Evolutionary conservation across 768 basidiomycete genomes (phyloP).

Genomic region (Exidia glandulosa): DNA sequence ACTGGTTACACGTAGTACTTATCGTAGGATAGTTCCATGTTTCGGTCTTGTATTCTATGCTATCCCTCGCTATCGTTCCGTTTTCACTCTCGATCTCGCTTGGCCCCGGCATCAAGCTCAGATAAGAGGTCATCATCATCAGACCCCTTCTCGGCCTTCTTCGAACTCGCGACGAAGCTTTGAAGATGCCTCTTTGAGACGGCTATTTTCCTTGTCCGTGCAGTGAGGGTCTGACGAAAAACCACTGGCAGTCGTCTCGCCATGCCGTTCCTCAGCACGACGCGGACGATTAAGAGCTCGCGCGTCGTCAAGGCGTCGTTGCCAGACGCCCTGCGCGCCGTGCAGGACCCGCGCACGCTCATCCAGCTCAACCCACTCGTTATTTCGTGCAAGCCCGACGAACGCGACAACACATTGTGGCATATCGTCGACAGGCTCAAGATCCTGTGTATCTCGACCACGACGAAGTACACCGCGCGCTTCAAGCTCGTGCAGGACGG

Average conservation of each 20-base stretch:
- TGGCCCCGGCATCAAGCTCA: too few species aligned
- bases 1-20: background rate
- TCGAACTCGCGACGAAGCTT: too few species aligned
- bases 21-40: background rate
- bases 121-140: too few species aligned
- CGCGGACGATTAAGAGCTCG: background rate
- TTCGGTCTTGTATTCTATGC: background rate
- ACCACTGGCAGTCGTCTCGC: too few species aligned
- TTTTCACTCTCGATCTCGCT: background rate
- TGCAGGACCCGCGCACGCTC: constrained; percentile 2
- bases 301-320: constrained; percentile 18
- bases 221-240: too few species aligned
- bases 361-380: constrained; percentile 5
- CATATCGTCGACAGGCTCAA: constrained; percentile 4
- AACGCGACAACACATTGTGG: background rate
- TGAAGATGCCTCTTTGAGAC: too few species aligned
- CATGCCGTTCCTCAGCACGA: background rate
- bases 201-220: too few species aligned
- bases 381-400: background rate
- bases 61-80: background rate
- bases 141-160: too few species aligned
- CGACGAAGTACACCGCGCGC: constrained; percentile 1
- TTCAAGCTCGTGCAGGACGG: constrained; percentile 2
- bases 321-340: background rate
- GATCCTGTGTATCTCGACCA: background rate